These are phyloP conservation scores for Leishmania aethiopica DNA, from an alignment of 208 protist species.

Conservation along the genomic window DNA sequence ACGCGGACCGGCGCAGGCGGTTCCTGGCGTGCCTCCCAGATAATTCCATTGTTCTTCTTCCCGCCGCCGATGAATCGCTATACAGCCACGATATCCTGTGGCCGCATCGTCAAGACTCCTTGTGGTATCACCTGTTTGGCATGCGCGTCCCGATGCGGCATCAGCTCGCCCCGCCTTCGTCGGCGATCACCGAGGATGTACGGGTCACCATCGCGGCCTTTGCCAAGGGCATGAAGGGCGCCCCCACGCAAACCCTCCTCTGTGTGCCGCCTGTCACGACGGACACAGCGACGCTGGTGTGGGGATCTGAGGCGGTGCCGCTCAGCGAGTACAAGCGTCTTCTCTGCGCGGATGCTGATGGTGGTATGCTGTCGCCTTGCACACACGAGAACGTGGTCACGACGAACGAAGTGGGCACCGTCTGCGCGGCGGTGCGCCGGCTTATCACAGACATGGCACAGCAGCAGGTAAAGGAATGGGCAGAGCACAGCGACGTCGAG, in stretches of 20 bases:
- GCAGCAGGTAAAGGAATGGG: neutral
- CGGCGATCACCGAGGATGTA: conserved; percentile 13
- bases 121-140: conserved; percentile 67
- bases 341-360: neutral
- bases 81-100: conserved; percentile 44
- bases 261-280: conserved; percentile 36
- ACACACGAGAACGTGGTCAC: conserved; percentile 12
- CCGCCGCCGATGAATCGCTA: conserved; percentile 35
- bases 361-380: neutral
- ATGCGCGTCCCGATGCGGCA: conserved; percentile 31
- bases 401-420: conserved; percentile 22
- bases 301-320: conserved; percentile 21
- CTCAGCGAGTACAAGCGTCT: conserved; percentile 5
- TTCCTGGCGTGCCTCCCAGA: conserved; percentile 37
- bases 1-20: conserved; percentile 34
- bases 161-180: conserved; percentile 22
- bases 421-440: conserved; percentile 1
- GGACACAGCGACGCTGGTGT: conserved; percentile 29
- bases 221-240: conserved; percentile 13
- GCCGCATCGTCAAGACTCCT: conserved; percentile 41
- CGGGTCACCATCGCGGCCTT: conserved; percentile 42
- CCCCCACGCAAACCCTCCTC: conserved; percentile 21
- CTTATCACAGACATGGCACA: conserved; percentile 19
- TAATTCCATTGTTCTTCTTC: conserved; percentile 46
- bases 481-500: neutral